Conservation (phyloP, 345 rosid genomes). For the Aethionema arabicum region DNA sequence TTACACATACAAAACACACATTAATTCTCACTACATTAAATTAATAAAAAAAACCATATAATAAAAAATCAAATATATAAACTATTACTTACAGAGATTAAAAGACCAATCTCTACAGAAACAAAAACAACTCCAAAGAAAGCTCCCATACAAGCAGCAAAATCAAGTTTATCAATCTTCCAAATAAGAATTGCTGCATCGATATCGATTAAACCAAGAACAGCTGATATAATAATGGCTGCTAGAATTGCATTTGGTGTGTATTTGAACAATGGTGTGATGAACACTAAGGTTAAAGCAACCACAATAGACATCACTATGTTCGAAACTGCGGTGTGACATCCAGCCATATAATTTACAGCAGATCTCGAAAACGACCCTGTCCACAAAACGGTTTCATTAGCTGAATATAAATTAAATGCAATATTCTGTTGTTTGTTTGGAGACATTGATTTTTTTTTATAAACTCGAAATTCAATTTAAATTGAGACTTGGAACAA, state of each 20-base stretch:
- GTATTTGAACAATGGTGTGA: slow-evolving; percentile 73
- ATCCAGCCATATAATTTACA: slow-evolving; percentile 85
- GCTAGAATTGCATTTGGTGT: slow-evolving; percentile 75
- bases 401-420: no score
- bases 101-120: slow-evolving; percentile 69
- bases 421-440: no score
- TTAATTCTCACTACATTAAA: not conserved
- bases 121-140: slow-evolving; percentile 69
- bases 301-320: slow-evolving; percentile 75
- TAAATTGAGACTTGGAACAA: no score
- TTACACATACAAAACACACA: not conserved
- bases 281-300: slow-evolving; percentile 51
- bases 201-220: slow-evolving; percentile 57
- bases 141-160: slow-evolving; percentile 75
- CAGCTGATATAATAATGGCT: slow-evolving; percentile 75
- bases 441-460: no score
- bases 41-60: not conserved
- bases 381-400: no score
- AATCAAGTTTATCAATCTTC: slow-evolving; percentile 83
- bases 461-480: no score
- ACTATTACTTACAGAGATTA: slow-evolving; percentile 50
- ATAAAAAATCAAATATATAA: not conserved
- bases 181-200: slow-evolving; percentile 62
- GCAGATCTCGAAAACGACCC: slow-evolving; percentile 89
- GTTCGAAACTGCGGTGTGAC: slow-evolving; percentile 74